Evolutionary conservation across 805 yeast species (phyloP).

Genomic region (Yarrowia keelungensis): DNA sequence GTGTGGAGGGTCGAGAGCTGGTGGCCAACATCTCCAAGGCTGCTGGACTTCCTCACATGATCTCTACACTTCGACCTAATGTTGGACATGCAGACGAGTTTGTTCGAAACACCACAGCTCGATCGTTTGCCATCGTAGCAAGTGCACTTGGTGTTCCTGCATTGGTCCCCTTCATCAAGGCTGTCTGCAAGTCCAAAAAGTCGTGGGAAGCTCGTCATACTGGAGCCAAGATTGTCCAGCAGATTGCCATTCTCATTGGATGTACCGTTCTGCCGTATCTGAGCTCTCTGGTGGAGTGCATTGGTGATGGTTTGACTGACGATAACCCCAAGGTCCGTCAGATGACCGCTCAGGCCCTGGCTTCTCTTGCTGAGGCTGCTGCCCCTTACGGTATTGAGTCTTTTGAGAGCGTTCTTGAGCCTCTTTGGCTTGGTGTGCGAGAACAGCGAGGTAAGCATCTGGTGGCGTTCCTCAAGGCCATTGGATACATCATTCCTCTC

Average conservation of each 20-base stretch:
- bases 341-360: constrained; percentile 72
- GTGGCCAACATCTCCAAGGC: constrained; percentile 77
- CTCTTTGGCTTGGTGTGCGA: constrained; percentile 80
- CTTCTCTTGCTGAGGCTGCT: constrained; percentile 80
- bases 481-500: constrained; percentile 81
- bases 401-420: constrained; percentile 75
- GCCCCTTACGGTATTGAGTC: constrained; percentile 91
- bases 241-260: constrained; percentile 71
- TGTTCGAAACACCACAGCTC: constrained; percentile 74
- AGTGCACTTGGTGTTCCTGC: constrained; percentile 75
- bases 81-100: constrained; percentile 83
- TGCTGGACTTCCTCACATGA: constrained; percentile 81
- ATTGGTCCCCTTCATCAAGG: constrained; percentile 78
- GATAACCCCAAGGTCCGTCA: constrained; percentile 71
- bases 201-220: constrained; percentile 86
- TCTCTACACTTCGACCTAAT: constrained; percentile 80
- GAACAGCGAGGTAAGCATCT: constrained; percentile 78
- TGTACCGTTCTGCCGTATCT: constrained; percentile 78
- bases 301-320: constrained; percentile 66
- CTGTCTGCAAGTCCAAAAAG: constrained; percentile 77
- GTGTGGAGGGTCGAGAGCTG: constrained; percentile 81
- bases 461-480: constrained; percentile 76
- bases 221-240: constrained; percentile 78
- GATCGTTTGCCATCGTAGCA: constrained; percentile 85
- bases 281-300: constrained; percentile 66